phyloP scores from a whole-genome alignment of 345 rosid genomes.

The Boechera retrofracta region DNA sequence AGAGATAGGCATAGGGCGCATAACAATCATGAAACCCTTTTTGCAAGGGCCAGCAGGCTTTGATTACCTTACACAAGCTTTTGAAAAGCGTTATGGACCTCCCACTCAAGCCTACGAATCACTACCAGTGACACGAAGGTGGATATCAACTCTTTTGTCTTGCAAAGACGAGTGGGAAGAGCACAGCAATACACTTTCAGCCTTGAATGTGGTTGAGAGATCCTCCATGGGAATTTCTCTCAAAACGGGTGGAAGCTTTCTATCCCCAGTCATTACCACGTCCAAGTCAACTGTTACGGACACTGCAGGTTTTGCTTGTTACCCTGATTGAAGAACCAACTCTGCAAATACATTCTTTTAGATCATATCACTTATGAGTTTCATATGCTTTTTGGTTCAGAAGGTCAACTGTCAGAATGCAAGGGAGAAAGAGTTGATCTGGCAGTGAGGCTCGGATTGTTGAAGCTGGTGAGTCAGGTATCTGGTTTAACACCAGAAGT shows the following conservation, averaged over 20 bases:
- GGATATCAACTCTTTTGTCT: conserved; percentile 66
- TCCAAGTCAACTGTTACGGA: conserved; percentile 37
- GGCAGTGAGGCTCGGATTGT: conserved; percentile 73
- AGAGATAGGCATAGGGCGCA: conserved; percentile 78
- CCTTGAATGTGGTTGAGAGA: conserved; percentile 50
- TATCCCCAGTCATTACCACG: conserved; percentile 34
- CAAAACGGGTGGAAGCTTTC: conserved; percentile 78
- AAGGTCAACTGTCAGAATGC: conserved; percentile 58
- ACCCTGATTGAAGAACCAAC: conserved; percentile 21
- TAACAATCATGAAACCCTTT: conserved; percentile 76
- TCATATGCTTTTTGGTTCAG: conserved; percentile 41
- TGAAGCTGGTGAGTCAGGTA: conserved; percentile 70
- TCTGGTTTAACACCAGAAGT: conserved; percentile 63
- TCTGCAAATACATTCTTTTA: neutral
- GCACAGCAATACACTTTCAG: conserved; percentile 58
- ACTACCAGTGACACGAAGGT: conserved; percentile 60
- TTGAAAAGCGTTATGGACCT: conserved; percentile 63
- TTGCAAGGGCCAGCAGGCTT: conserved; percentile 83
- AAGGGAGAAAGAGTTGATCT: conserved; percentile 75
- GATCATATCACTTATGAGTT: neutral
- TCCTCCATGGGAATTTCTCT: conserved; percentile 62
- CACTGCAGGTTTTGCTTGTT: conserved; percentile 49
- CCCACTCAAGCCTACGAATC: conserved; percentile 53
- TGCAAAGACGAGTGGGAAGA: conserved; percentile 77
- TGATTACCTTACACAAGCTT: conserved; percentile 73